Conservation (phyloP, 1,284 basidiomycete genomes). For the Pseudozyma hubeiensis region DNA sequence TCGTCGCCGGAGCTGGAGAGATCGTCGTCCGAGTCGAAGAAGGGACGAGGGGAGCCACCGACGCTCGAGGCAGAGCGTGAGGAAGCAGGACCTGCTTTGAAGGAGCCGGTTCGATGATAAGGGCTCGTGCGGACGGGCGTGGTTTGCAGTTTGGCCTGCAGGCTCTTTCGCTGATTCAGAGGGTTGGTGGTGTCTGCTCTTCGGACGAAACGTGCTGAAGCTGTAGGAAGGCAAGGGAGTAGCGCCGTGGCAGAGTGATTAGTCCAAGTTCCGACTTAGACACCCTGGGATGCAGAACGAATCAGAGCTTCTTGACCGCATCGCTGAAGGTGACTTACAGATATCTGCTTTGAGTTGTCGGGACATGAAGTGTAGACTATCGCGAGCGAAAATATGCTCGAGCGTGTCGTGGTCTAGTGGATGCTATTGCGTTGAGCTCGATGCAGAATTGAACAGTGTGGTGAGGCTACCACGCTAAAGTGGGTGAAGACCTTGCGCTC, state of each 20-base stretch:
- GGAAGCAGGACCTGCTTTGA: conserved; percentile 35
- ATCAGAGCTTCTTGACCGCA: background rate
- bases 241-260: background rate
- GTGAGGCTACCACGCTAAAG: conserved; percentile 3
- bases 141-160: conserved; percentile 40
- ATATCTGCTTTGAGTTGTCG: conserved; percentile 40
- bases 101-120: conserved; percentile 28
- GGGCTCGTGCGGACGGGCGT: conserved; percentile 31
- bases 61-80: conserved; percentile 44
- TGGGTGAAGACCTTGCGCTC: conserved; percentile 8
- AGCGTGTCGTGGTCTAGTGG: background rate
- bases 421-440: background rate
- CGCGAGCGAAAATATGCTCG: conserved; percentile 29
- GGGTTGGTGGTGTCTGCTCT: conserved; percentile 32
- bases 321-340: conserved; percentile 33
- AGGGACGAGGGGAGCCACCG: conserved; percentile 41
- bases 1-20: conserved; percentile 46
- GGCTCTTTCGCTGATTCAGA: conserved; percentile 41
- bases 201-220: conserved; percentile 38
- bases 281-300: no score
- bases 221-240: background rate
- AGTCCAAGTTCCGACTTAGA: background rate
- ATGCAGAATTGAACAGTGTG: background rate
- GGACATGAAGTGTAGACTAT: conserved; percentile 40
- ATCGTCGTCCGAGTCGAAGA: conserved; percentile 41